Base-by-base conservation (phyloP, 768 basidiomycete species). In the Podaxis rugospora region DNA sequence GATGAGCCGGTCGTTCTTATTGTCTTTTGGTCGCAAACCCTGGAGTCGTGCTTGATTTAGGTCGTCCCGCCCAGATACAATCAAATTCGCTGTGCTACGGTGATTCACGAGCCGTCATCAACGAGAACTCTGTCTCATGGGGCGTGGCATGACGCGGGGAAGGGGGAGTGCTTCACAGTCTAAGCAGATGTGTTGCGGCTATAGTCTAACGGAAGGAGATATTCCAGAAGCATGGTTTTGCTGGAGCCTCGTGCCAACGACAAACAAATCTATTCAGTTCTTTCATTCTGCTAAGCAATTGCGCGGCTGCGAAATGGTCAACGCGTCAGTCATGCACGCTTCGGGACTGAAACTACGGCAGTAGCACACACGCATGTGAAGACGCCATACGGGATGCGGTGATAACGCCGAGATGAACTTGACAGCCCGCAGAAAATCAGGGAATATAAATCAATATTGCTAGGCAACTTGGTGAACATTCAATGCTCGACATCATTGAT, bases 1-100 rank as follows among this genome's bases (percentile, higher is more conserved):
- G 47, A 57, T 62, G 59, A 60, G 57, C 63, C 61, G 57, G 57
- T 57, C 63, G 51, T 55, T 52, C 59, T 61, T 61, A 61, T 61
- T 61, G 59, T 61, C 61, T 62, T 62, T 44, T 42, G 51, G 47
- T 57, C 59, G 59, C 49, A 54, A 61, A 5, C 53, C 46, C 59
- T 46, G 59, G 27, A 54, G 59, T 36, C 51, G 49, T 60, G 35
- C 46, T 53, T 46, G 40, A 53, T 61, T 61, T 54, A 51, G 59
- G 51, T 54, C 32, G 28, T 23, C 52, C 52, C 52, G 40, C 40
- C 18, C 40, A 59, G 51, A 59, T 59, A 51, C 57, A 39, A 59
- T 59, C 58, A 59, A 52, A 36, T 59, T 59, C 37, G 51, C 25
- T 39, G 18, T 42, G 18, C 28, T 27, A 36, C 6, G 36, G 35